Conservation (phyloP, 2,329 filamentous ascomycete species). For the Aspergillus niger region DNA sequence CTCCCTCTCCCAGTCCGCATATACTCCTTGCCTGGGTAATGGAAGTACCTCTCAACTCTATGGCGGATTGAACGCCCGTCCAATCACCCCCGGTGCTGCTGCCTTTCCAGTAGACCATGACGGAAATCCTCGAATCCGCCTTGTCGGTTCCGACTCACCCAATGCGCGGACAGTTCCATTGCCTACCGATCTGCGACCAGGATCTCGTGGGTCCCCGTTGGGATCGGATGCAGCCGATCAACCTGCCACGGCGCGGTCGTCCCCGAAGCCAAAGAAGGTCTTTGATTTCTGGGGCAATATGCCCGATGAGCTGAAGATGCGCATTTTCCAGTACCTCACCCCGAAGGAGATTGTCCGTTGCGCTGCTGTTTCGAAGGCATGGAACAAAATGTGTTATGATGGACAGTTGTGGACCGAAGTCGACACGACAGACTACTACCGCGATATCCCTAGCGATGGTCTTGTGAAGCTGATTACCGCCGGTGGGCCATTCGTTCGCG, state of each 20-base stretch:
- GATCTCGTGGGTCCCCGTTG: constrained; percentile 43
- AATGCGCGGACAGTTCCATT: constrained; percentile 59
- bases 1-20: constrained; percentile 58
- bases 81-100: constrained; percentile 52
- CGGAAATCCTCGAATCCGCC: constrained; percentile 57
- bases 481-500: constrained; percentile 85
- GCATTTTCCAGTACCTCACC: constrained; percentile 72
- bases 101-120: constrained; percentile 50
- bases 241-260: constrained; percentile 19
- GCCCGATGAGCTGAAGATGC: constrained; percentile 78
- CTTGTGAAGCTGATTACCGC: constrained; percentile 81
- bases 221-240: constrained; percentile 22
- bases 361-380: constrained; percentile 75
- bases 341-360: constrained; percentile 79
- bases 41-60: constrained; percentile 60
- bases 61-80: constrained; percentile 58
- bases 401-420: constrained; percentile 89
- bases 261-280: constrained; percentile 40
- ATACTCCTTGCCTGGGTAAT: constrained; percentile 56
- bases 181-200: constrained; percentile 62
- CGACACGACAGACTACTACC: constrained; percentile 84
- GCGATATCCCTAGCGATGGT: constrained; percentile 79
- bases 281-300: constrained; percentile 77
- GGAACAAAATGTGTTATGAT: constrained; percentile 85
- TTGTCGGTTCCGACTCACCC: constrained; percentile 53